Conservation (phyloP, 306 rosid genomes). For the Fragaria ananassa region DNA sequence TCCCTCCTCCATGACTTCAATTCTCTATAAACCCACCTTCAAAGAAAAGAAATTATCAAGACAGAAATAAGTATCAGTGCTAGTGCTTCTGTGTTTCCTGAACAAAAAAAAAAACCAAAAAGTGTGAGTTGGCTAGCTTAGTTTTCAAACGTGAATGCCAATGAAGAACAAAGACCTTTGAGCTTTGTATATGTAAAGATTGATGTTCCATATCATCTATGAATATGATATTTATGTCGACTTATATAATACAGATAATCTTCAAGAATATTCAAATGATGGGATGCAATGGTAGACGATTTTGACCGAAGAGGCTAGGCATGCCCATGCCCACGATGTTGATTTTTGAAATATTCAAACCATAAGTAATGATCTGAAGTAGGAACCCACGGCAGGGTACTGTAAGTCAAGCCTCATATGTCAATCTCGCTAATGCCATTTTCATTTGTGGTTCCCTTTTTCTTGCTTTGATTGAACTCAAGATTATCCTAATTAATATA, state of each 20-base stretch:
- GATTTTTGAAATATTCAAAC: background rate
- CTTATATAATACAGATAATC: background rate
- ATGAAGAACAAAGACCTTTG: background rate
- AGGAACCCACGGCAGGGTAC: background rate
- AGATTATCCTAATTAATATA: too few species aligned
- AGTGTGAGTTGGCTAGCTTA: background rate
- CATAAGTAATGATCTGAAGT: background rate
- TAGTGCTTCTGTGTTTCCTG: background rate
- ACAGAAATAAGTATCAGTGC: background rate
- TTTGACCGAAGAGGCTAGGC: too few species aligned
- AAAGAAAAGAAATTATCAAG: background rate
- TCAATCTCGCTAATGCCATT: too few species aligned
- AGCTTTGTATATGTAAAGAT: background rate
- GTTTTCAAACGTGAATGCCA: background rate
- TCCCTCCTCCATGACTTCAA: conserved; percentile 6
- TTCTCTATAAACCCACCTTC: background rate
- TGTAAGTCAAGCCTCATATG: too few species aligned
- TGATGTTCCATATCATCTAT: background rate
- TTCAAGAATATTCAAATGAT: background rate
- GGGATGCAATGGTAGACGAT: too few species aligned
- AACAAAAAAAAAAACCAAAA: too few species aligned
- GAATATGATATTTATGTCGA: background rate
- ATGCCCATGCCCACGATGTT: background rate
- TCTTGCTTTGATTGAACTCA: too few species aligned
- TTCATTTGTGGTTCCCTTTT: too few species aligned